phyloP scores from a whole-genome alignment of 805 yeast species.

The Myxozyma melibiosi region DNA sequence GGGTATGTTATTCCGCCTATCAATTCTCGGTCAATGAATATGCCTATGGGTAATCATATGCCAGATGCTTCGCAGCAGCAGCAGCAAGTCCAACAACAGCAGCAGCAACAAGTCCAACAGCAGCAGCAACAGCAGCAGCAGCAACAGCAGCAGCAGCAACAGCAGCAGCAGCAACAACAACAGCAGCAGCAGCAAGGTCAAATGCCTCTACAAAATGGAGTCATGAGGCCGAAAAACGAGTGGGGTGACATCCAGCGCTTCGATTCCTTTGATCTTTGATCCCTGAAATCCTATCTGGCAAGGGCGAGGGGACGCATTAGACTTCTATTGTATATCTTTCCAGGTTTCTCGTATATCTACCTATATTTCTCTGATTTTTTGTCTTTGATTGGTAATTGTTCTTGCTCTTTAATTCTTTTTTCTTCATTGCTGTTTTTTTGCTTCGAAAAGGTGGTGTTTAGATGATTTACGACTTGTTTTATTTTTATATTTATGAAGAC shows the following conservation, averaged over 20 bases:
- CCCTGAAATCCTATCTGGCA: background rate
- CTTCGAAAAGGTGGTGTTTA: background rate
- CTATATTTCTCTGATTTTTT: too few relatives aligned
- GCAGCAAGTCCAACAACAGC: background rate
- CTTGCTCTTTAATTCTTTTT: too few relatives aligned
- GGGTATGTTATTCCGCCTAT: conserved; percentile 3
- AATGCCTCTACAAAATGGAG: background rate
- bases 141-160: background rate
- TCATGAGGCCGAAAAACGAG: background rate
- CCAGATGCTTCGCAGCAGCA: background rate
- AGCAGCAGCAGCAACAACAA: background rate
- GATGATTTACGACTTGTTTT: background rate
- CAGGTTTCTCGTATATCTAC: too few relatives aligned
- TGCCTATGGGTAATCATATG: background rate
- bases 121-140: background rate
- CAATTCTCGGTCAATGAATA: background rate
- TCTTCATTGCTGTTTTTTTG: too few relatives aligned
- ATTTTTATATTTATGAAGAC: background rate
- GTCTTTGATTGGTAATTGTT: too few relatives aligned
- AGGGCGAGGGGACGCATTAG: too few relatives aligned
- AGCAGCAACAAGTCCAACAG: background rate
- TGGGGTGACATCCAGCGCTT: conserved; percentile 6
- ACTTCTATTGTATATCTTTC: too few relatives aligned
- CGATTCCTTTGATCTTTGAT: conserved; percentile 4
- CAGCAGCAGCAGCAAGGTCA: background rate